Base-by-base conservation (phyloP, 2,329 filamentous ascomycete species). In the Mycosphaerelloides madeirae region DNA sequence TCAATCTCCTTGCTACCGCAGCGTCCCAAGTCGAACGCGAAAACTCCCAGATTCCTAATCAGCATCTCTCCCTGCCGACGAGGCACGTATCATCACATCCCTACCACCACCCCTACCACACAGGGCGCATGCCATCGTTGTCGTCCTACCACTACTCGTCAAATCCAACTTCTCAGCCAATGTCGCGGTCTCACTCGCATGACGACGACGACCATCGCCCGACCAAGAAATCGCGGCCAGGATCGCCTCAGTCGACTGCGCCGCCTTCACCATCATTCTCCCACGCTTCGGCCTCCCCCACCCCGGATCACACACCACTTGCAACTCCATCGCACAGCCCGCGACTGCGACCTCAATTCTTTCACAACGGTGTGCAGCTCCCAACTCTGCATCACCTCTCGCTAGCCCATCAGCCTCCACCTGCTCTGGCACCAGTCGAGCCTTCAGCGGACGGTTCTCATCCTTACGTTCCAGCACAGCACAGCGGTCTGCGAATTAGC, bases 291-390 rank as follows among this genome's bases (percentile, higher is more conserved):
- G 78, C 91, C 36, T 97, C 91, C 8, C 93, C 91, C 3, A 98
- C 91, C 1, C 93, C 91, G 9, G 91, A 97, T 62, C 90, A 96
- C 73, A 97, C 93, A n/a, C 91, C 91, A n/a, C 81, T 97, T 44
- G 91, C 90, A 20, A 98, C 91, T 4, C 91, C 91, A 3, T 91
- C 90, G 33, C 93, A 97, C 68, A 96, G 90, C 14, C 93, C 93
- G 40, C 87, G 93, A 33, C 76, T 98, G 56, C 80, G 90, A 49
- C 87, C 91, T 3, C 84, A 86, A 61, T 79, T 74, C 54, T 74
- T 77, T 44, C 73, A 77, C 50, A 76, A 74, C 54, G 82, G 85
- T 54, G 77, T 91, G 58, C 90, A 96, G 66, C 76, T 97, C 43
- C 91, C 93, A 25, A 88, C 87, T 33, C 81, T 98, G 58, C 84